phyloP scores from a whole-genome alignment of 345 rosid genomes.

The Triadica sebifera region DNA sequence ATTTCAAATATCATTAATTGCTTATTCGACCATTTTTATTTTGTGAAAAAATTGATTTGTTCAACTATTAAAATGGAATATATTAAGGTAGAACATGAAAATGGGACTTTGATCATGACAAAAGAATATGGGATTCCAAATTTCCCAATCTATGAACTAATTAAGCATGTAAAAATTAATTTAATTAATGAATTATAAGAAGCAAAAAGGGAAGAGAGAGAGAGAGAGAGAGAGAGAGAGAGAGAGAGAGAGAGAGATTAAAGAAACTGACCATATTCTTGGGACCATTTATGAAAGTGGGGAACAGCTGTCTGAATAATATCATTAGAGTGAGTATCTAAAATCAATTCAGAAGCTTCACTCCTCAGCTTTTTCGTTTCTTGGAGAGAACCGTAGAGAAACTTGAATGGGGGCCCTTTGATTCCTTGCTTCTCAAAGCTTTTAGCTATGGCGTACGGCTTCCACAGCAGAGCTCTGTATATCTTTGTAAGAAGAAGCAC shows the following conservation, averaged over 20 bases:
- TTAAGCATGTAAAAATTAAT: too few species aligned
- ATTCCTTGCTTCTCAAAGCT: constrained; percentile 35
- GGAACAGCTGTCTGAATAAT: constrained; percentile 27
- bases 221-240: too few species aligned
- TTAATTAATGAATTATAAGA: too few species aligned
- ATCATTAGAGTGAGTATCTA: constrained; percentile 32
- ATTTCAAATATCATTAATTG: too few species aligned
- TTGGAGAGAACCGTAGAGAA: constrained; percentile 30
- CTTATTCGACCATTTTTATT: too few species aligned
- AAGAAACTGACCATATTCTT: constrained; percentile 26
- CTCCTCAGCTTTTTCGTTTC: constrained; percentile 21
- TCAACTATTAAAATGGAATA: too few species aligned
- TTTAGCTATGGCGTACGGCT: constrained; percentile 31
- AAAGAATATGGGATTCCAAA: too few species aligned
- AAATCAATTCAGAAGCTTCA: constrained; percentile 3
- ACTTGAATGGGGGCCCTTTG: constrained; percentile 24
- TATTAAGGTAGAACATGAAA: too few species aligned
- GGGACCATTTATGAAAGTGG: constrained; percentile 26
- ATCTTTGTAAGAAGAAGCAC: constrained; percentile 9
- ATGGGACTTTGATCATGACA: too few species aligned
- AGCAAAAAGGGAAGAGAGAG: too few species aligned
- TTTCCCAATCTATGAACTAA: neutral
- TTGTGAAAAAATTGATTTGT: too few species aligned
- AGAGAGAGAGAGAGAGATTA: neutral
- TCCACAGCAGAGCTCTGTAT: constrained; percentile 25